phyloP scores from a whole-genome alignment of 129 eudicot species.

The Solidago caesia region DNA sequence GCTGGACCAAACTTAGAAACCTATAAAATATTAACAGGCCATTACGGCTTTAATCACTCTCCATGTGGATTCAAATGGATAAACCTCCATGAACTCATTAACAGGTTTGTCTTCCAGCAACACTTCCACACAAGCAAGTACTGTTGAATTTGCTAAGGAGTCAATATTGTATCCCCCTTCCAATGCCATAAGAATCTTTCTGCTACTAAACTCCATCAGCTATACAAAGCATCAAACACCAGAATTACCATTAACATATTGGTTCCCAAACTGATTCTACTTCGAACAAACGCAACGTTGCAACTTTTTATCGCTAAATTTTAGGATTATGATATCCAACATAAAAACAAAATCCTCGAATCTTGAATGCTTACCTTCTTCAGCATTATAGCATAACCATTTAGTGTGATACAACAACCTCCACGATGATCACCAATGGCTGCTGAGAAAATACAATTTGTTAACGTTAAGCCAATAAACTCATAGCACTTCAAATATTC shows the following conservation, averaged over 20 bases:
- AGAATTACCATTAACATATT: slow-evolving; percentile 10
- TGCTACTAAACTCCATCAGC: slow-evolving; percentile 57
- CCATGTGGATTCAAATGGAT: slow-evolving; percentile 85
- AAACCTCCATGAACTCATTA: slow-evolving; percentile 41
- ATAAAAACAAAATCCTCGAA: background rate
- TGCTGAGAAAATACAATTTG: slow-evolving; percentile 37
- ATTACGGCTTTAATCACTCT: slow-evolving; percentile 59
- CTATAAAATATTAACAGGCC: background rate
- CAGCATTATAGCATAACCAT: slow-evolving; percentile 77
- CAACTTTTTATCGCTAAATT: background rate
- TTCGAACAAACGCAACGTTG: slow-evolving; percentile 1
- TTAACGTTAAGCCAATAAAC: background rate
- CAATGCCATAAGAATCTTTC: slow-evolving; percentile 74
- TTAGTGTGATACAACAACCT: slow-evolving; percentile 80
- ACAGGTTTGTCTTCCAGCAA: slow-evolving; percentile 52
- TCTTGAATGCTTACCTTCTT: slow-evolving; percentile 52
- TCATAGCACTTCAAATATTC: slow-evolving; percentile 9
- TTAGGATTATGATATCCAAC: slow-evolving; percentile 1
- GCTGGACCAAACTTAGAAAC: background rate
- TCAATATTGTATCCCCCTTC: slow-evolving; percentile 90
- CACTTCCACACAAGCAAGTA: slow-evolving; percentile 71
- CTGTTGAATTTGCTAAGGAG: slow-evolving; percentile 78
- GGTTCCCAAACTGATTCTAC: slow-evolving; percentile 8
- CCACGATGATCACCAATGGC: slow-evolving; percentile 94
- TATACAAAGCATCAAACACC: slow-evolving; percentile 6